Evolutionary conservation across 1,284 basidiomycete genomes (phyloP), one percentile per base, ranked within the genome.

Genomic region (Microbotryum saponariae): DNA sequence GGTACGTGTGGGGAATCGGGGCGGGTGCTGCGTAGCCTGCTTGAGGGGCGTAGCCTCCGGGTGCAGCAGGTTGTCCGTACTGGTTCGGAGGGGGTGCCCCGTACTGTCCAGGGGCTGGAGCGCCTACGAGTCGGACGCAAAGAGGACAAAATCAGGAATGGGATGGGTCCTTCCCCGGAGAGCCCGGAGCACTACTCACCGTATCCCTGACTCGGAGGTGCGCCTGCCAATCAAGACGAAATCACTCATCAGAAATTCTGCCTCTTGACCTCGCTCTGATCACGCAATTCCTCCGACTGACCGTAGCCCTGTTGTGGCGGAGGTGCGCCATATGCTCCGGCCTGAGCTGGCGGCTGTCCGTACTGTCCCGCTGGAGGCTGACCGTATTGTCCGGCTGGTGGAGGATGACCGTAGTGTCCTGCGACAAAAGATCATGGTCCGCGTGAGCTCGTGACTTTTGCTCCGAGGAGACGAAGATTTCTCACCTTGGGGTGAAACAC

Each of bases 41-140:
- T 33, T 53, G 51, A 53, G 51, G 37, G 37, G 37, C 37, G 37
- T 42, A 42, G 16, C 37, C 37, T 42, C 14, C 37, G 16, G 14
- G 37, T 42, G 37, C 37, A 42, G 37, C 37, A 52, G 44, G 62
- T 16, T 27, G 57, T 31, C 25, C 63, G 60, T 31, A 65, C 54
- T 33, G 63, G n/a, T 27, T 56, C 23, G 58, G 27, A 52, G 65
- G 59, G 14, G 70, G 70, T 47, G 63, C 70, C 46, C 67, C 69
- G 46, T 67, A 66, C 20, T 60, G 64, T 29, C 68, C 60, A 37
- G 67, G 61, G 53, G 64, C 55, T 20, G 68, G 55, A 29, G 67
- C 31, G 4, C 25, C 33, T 53, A 18, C 18, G 21, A 20, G 48
- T 50, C 12, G 14, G 21, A 29, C 48, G 6, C 12, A 29, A 7